Evolutionary conservation across 2,329 filamentous ascomycete species (phyloP), one percentile per base, ranked within the genome.

Genomic region (Dichotomopilus funicola): DNA sequence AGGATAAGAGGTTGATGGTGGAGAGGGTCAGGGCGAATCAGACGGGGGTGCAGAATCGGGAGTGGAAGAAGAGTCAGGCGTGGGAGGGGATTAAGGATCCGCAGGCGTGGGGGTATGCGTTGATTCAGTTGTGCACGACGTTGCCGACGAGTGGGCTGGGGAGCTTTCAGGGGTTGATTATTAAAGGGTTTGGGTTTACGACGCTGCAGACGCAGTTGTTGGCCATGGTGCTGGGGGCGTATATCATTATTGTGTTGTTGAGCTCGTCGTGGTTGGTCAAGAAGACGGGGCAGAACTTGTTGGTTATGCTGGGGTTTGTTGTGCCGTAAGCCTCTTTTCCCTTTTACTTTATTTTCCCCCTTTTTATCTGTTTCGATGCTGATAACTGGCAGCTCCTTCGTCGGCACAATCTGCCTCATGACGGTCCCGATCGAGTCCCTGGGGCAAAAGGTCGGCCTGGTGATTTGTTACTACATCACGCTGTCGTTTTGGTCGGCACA

Each of bases 401-500:
- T 87, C 47, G 87, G 87, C 51, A 89, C 86, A 1, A 83, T 88
- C 51, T 78, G 88, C 41, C 78, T 90, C 54, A 86, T 90, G 79
- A 85, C 82, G 0, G 77, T 90, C 6, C 69, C 78, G 27, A 84
- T 85, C 61, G 74, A 76, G 6, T 79, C 74, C 44, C 74, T 75
- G 38, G 69, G 78, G 7, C 83, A 81, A 40, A 79, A 86, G 68
- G 77, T 85, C 34, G 87, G 87, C 5, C 76, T 91, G 0, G 72
- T 90, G 11, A 80, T 90, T 64, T 80, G 78, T 64, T 91, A 90
- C 75, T 91, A 90, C 71, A 85, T 90, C 59, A 85, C 83, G 0
- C 76, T 89, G 13, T 88, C 84, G 5, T 91, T 91, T 78, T 90
- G 86, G 86, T 84, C 86, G 0, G 86, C 85, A 0, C 81, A 87